A percentile compares a stretch with the other conserved stretches of the same genome.
Evolutionary conservation across 1,284 basidiomycete species (phyloP).

Genomic region (Bondarzewia mesenterica): DNA sequence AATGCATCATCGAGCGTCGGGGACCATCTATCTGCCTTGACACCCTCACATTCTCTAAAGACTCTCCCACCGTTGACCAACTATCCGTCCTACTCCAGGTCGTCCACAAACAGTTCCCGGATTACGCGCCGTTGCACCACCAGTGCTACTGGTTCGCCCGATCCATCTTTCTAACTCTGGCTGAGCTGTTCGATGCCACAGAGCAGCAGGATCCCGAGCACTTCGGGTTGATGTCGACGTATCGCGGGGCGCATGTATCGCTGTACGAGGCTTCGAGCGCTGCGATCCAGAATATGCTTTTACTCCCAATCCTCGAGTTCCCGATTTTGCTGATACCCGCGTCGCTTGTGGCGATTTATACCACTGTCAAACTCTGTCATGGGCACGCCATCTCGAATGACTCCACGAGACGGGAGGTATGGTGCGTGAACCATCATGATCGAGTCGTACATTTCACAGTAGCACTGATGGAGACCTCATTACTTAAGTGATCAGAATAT

Average conservation of each 20-base stretch:
- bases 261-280: constrained; percentile 10
- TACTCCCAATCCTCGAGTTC: constrained; percentile 10
- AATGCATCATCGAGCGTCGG: constrained; percentile 6
- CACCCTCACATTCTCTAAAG: constrained; percentile 8
- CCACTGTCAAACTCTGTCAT: constrained; percentile 9
- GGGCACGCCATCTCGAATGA: constrained; percentile 8
- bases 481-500: constrained; percentile 8
- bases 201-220: constrained; percentile 10
- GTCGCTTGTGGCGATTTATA: constrained; percentile 11
- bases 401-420: constrained; percentile 8
- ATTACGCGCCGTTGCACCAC: constrained; percentile 11
- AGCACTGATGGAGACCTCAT: neutral
- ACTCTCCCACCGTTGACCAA: constrained; percentile 8
- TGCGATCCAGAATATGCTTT: constrained; percentile 14
- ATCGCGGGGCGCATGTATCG: constrained; percentile 13
- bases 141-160: constrained; percentile 15
- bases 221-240: constrained; percentile 7
- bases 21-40: constrained; percentile 7
- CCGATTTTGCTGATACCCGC: constrained; percentile 12
- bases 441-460: neutral
- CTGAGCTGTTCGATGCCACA: constrained; percentile 5
- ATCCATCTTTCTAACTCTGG: constrained; percentile 7
- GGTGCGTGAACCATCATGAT: constrained; percentile 4
- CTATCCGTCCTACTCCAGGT: constrained; percentile 11
- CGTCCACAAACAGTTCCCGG: constrained; percentile 11